Evolutionary conservation across 2,329 filamentous ascomycete genomes (phyloP), one percentile per base, ranked within the genome.

Genomic region (Aureobasidium pullulans): DNA sequence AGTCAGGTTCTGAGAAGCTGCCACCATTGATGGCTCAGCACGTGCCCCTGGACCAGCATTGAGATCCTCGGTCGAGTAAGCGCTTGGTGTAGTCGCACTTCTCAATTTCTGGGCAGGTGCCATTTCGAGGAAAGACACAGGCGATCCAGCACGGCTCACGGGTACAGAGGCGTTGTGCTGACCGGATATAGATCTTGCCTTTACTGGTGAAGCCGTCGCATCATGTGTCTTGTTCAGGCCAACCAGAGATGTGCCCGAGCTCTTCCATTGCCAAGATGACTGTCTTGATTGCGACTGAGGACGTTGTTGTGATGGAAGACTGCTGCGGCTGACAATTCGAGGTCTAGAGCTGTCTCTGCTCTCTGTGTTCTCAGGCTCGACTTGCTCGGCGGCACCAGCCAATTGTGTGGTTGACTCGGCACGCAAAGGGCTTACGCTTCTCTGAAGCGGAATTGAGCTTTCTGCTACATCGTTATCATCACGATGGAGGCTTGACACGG

Each of bases 221-320:
- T 48, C 54, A 39, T 47, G 43, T 23, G 6, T 15, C n/a, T 56
- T 46, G 11, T 28, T 29, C 2, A 56, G 34, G 15, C 43, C 43
- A 7, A 40, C 32, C 31, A 57, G n/a, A 23, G 54, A 57, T 15
- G 54, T 57, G n/a, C 54, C 28, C 13, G 54, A 57, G n/a, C 48
- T 23, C 39, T 53, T 52, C 47, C 37, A 47, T 44, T 53, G 47
- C 57, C 47, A 52, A 1, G 47, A 52, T 5, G 47, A 43, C 19
- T 53, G 57, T 31, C 47, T 53, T 13, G 57, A 50, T 40, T 50
- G 34, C 4, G 40, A 46, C 19, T 31, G 28, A 3, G 57, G 57
- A 29, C 57, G 47, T 44, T 59, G 57, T 19, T 59, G 57, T n/a
- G 57, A 59, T 16, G 57, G 57, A 16, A 59, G 40, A 46, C 57